Base-by-base conservation (phyloP, 805 yeast species). In the baker's yeast (Saccharomyces cerevisiae) region DNA sequence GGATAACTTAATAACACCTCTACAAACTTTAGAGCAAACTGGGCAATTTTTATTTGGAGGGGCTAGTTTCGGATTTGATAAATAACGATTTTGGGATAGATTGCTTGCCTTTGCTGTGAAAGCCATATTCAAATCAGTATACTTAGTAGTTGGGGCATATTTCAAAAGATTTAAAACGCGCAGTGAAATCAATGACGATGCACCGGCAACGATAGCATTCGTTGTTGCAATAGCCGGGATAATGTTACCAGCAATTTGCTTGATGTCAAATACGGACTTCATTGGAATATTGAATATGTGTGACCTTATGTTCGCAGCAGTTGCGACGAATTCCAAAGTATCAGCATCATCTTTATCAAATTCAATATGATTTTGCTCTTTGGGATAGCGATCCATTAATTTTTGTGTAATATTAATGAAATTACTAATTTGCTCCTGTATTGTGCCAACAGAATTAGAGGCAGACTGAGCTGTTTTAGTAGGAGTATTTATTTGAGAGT, bases 171-270 rank as follows among this genome's bases (percentile, higher is more conserved):
- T 61, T 48, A 85, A 63, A 52, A 81, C 68, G 67, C 81, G 79
- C 49, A 90, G 71, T 0, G 96, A 86, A 41, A 85, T 81, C 43
- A 92, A 67, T 2, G 90, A 84, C 14, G 94, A 85, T 60, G 89
- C 79, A 0, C 99, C 99, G 0, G 97, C 90, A 61, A 94, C 84
- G 13, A 94, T 85, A 0, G 99, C 98, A 69, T 94, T 94, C 3
- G 97, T 92, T 1, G 99, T 94, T 5, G 99, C 98, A 61, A 95
- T 91, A 0, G 99, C 99, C 0, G 99, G 99, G 46, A 94, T 94
- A 62, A 94, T 94, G 69, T 92, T 94, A 5, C 99, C 99, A 0
- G 99, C 99, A 59, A 92, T 90, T 64, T 87, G 95, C 68, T 94
- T 94, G 57, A 87, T 81, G 56, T 89, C 96, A 66, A 95, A 94